Conservation (phyloP, 208 protist genomes). For the Kentomonas sorsogonicus region DNA sequence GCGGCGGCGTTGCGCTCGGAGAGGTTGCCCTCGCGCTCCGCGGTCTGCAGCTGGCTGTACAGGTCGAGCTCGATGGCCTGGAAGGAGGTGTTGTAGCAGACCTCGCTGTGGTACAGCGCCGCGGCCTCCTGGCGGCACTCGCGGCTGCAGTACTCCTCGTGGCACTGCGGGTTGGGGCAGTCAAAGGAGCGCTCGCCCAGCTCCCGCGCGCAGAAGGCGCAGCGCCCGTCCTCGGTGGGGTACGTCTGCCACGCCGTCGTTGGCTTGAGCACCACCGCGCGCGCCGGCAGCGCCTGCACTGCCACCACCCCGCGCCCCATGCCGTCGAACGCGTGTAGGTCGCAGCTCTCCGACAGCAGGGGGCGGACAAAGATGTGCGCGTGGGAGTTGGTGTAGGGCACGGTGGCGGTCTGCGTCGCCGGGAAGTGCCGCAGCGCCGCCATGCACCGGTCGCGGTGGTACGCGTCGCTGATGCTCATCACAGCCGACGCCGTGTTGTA, state of each 20-base stretch:
- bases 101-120: constrained; percentile 54
- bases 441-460: constrained; percentile 56
- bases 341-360: constrained; percentile 40
- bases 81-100: constrained; percentile 64
- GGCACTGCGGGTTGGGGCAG: constrained; percentile 62
- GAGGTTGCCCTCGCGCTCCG: constrained; percentile 23
- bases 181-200: constrained; percentile 66
- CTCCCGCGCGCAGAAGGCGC: constrained; percentile 43
- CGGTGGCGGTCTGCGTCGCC: constrained; percentile 44
- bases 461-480: constrained; percentile 41
- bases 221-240: constrained; percentile 50
- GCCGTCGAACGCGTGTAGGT: constrained; percentile 18
- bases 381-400: constrained; percentile 60
- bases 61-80: constrained; percentile 79
- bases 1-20: constrained; percentile 55
- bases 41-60: constrained; percentile 58
- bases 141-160: constrained; percentile 88
- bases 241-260: constrained; percentile 68
- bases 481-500: constrained; percentile 70
- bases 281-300: constrained; percentile 19
- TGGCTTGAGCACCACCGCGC: constrained; percentile 32
- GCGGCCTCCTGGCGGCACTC: constrained; percentile 64
- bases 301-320: constrained; percentile 58
- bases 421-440: constrained; percentile 49
- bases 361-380: constrained; percentile 77